These are phyloP conservation scores for Acacia acuminata DNA, from an alignment of 306 rosid genomes.

Conservation along the genomic window DNA sequence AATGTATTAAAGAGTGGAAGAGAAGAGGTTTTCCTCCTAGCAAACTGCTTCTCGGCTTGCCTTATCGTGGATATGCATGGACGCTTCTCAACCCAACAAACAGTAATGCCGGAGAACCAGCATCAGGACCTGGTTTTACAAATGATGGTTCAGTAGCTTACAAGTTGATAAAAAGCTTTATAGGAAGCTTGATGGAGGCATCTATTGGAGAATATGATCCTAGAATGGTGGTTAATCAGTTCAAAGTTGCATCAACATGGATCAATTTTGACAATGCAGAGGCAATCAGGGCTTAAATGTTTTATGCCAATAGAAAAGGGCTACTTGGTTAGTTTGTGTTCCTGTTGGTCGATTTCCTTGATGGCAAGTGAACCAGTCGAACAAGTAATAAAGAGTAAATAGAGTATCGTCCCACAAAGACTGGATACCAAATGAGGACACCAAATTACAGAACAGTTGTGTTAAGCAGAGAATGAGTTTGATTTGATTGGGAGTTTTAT, in stretches of 20 bases:
- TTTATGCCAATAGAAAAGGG: slow-evolving; percentile 31
- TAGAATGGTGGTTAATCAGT: slow-evolving; percentile 22
- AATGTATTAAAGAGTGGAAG: background rate
- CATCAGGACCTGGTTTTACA: slow-evolving; percentile 30
- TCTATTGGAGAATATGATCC: background rate
- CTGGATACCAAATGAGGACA: too few species aligned
- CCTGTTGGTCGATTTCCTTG: too few species aligned
- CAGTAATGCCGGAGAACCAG: slow-evolving; percentile 10
- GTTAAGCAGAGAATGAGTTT: too few species aligned
- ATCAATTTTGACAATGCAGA: slow-evolving; percentile 36
- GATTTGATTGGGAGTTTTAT: too few species aligned
- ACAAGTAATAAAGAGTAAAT: too few species aligned
- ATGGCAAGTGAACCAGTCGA: too few species aligned
- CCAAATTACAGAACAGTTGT: too few species aligned
- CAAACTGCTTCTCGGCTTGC: slow-evolving; percentile 38
- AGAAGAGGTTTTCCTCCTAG: slow-evolving; percentile 19
- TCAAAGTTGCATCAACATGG: slow-evolving; percentile 26
- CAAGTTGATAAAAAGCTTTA: background rate
- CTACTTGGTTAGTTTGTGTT: slow-evolving; percentile 36
- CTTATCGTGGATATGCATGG: slow-evolving; percentile 42
- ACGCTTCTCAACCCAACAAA: slow-evolving; percentile 23
- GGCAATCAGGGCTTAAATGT: slow-evolving; percentile 27
- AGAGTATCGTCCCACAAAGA: too few species aligned
- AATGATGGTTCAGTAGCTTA: slow-evolving; percentile 31
- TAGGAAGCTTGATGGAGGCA: background rate